Evolutionary conservation across 2,329 filamentous ascomycete species (phyloP).

Genomic region (Stachybotrys elegans): DNA sequence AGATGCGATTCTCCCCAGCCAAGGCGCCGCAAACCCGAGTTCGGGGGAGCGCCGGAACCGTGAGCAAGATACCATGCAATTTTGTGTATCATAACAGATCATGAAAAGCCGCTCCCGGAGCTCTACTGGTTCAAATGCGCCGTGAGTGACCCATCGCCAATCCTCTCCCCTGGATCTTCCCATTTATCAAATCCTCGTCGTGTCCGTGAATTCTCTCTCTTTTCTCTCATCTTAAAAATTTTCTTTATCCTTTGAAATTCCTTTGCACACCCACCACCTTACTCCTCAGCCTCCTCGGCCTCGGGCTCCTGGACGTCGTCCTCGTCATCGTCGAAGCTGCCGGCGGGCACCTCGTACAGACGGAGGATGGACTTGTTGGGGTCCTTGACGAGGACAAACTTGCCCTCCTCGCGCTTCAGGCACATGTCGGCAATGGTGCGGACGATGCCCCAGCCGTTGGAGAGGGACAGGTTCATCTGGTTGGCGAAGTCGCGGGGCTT

Average conservation of each 20-base stretch:
- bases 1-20: too few species aligned
- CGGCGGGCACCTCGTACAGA: slow-evolving; percentile 82
- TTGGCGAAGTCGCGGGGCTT: slow-evolving; percentile 94
- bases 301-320: slow-evolving; percentile 59
- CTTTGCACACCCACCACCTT: slow-evolving; percentile 14
- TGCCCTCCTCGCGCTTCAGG: slow-evolving; percentile 70
- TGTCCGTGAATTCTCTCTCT: background rate
- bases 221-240: too few species aligned
- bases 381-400: slow-evolving; percentile 81
- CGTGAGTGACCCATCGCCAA: background rate
- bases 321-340: slow-evolving; percentile 86
- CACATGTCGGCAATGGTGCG: slow-evolving; percentile 97
- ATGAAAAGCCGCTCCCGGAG: background rate
- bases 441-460: slow-evolving; percentile 98
- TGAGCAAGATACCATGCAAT: too few species aligned
- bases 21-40: too few species aligned
- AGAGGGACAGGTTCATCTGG: slow-evolving; percentile 96
- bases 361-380: slow-evolving; percentile 95
- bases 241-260: background rate
- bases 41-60: too few species aligned
- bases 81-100: background rate
- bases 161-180: background rate
- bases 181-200: background rate
- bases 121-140: background rate
- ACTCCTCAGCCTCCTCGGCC: slow-evolving; percentile 32